phyloP scores from a whole-genome alignment of 176 grass and related monocot genomes.

The Oryza punctata region DNA sequence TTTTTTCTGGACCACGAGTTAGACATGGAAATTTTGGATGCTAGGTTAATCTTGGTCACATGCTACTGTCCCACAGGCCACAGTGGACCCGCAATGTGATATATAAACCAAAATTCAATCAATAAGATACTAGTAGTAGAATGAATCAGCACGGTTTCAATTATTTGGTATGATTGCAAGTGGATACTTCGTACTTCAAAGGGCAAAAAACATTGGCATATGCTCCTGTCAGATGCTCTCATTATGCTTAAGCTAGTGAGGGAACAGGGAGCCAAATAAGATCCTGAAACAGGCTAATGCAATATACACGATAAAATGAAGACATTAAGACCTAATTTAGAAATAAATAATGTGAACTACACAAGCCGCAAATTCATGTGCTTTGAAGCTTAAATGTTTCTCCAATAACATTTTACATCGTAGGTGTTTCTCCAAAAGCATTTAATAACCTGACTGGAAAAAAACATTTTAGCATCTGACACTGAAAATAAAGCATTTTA shows the following conservation, averaged over 20 bases:
- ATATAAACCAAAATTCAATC: neutral
- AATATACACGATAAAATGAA: neutral
- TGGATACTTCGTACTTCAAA: neutral
- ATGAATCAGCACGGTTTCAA: slow-evolving; percentile 1
- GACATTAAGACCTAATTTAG: neutral
- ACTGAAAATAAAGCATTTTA: neutral
- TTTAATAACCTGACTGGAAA: neutral
- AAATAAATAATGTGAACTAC: neutral
- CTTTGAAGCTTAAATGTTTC: too few relatives aligned
- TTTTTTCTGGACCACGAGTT: neutral
- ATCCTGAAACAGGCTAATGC: neutral
- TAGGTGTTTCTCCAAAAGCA: neutral
- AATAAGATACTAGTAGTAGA: neutral
- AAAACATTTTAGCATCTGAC: neutral
- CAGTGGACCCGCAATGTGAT: neutral
- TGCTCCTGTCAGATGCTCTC: neutral
- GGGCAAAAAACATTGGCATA: neutral
- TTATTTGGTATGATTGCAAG: neutral
- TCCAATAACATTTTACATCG: too few relatives aligned
- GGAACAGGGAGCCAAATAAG: neutral
- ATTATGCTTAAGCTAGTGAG: neutral
- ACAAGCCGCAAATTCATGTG: neutral
- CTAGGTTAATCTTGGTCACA: neutral
- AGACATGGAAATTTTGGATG: neutral
- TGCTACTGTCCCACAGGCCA: neutral